phyloP scores from a whole-genome alignment of 495 filamentous ascomycete species.

The Ramalina intermedia region DNA sequence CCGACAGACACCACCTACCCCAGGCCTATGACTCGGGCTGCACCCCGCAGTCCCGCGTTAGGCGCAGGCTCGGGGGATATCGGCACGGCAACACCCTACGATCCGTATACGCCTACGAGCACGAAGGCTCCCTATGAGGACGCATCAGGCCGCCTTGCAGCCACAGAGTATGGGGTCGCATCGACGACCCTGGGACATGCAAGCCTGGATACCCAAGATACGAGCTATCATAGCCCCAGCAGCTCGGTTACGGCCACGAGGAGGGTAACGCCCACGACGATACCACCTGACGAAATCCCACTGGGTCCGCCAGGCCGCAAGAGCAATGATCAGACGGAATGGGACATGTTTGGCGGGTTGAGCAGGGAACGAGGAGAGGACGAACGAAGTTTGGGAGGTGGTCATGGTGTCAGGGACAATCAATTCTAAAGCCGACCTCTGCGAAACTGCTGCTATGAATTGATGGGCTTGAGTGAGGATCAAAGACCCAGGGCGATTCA shows the following conservation, averaged over 20 bases:
- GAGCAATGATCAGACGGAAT: constrained; percentile 5
- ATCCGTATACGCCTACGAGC: constrained; percentile 2
- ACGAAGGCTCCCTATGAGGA: constrained; percentile 1
- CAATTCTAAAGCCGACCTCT: constrained; percentile 1
- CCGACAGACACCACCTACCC: constrained; percentile 3
- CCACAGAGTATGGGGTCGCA: not conserved
- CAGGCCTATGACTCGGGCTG: constrained; percentile 11
- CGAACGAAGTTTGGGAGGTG: constrained; percentile 6
- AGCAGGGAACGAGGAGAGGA: constrained; percentile 6
- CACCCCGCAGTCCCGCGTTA: constrained; percentile 1
- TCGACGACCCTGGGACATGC: not conserved
- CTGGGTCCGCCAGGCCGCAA: constrained; percentile 9
- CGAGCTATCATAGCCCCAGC: constrained; percentile 5
- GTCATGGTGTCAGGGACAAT: constrained; percentile 10
- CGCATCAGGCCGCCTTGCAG: not conserved
- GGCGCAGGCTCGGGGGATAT: not conserved
- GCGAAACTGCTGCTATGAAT: too few species aligned
- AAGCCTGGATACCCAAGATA: constrained; percentile 8
- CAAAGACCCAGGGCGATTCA: too few species aligned
- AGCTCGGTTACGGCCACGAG: not conserved
- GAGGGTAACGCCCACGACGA: not conserved
- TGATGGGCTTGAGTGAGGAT: too few species aligned
- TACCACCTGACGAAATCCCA: constrained; percentile 9
- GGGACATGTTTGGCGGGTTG: constrained; percentile 1
- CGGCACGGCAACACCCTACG: constrained; percentile 4